Conservation (phyloP, 139 green algal genomes). For the Chara braunii region DNA sequence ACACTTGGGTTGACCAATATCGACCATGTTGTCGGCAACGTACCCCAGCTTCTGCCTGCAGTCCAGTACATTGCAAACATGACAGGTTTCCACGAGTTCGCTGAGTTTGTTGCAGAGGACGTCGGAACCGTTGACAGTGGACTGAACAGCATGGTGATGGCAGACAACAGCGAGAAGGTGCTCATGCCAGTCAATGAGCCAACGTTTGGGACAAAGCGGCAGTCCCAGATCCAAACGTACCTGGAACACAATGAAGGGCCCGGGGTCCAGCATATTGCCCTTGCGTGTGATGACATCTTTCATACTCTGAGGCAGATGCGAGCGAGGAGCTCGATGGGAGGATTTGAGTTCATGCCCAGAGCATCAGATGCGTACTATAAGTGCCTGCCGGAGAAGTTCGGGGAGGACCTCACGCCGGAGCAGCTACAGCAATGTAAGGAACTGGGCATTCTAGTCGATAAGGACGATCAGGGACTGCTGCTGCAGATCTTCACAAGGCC, state of each 20-base stretch:
- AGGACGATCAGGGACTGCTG: conserved; percentile 90
- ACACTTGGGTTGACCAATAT: conserved; percentile 71
- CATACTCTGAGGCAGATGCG: conserved; percentile 66
- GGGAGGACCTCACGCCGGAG: conserved; percentile 17
- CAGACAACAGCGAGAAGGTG: conserved; percentile 86
- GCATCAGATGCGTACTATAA: conserved; percentile 79
- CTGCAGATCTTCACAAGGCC: conserved; percentile 66
- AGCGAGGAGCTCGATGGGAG: conserved; percentile 44
- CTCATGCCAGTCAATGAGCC: conserved; percentile 94
- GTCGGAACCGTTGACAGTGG: conserved; percentile 71
- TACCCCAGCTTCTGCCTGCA: conserved; percentile 60
- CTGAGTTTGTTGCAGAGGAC: conserved; percentile 89
- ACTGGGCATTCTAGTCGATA: conserved; percentile 88
- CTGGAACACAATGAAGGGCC: conserved; percentile 92
- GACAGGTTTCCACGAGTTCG: conserved; percentile 91
- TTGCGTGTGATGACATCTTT: conserved; percentile 92
- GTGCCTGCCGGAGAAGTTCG: conserved; percentile 16
- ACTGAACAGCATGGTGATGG: conserved; percentile 60
- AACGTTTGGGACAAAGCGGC: conserved; percentile 75
- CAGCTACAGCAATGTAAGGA: conserved; percentile 57
- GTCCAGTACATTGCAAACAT: conserved; percentile 73
- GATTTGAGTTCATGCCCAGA: conserved; percentile 75
- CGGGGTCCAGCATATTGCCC: conserved; percentile 90
- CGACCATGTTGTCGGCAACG: conserved; percentile 93
- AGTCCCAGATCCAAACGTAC: conserved; percentile 75